These are phyloP conservation scores for Aureobasidium sp. DNA, from an alignment of 2,329 filamentous ascomycete species.

Conservation along the genomic window DNA sequence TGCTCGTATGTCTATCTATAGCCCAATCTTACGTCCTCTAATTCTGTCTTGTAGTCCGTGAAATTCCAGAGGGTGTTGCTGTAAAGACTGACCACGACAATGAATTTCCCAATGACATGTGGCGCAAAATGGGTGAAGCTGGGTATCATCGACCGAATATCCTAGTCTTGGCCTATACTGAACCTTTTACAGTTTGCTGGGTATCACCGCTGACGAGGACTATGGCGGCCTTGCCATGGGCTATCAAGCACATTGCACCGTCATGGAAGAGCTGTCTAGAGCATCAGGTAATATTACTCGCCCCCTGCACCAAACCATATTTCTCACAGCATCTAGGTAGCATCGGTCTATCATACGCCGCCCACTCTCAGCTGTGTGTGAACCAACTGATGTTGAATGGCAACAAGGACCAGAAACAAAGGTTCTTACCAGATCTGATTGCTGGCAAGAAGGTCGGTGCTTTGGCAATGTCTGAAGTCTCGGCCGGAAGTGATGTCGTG, in stretches of 20 bases:
- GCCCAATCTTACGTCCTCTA: neutral
- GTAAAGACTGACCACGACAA: conserved; percentile 76
- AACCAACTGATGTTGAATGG: conserved; percentile 95
- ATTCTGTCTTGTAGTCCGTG: conserved; percentile 47
- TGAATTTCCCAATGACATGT: conserved; percentile 83
- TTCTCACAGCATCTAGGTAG: conserved; percentile 33
- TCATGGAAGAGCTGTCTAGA: conserved; percentile 89
- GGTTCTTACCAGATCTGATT: conserved; percentile 72
- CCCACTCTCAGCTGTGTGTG: conserved; percentile 90
- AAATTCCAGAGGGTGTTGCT: conserved; percentile 77
- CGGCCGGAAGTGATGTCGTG: conserved; percentile 85
- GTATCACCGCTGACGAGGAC: conserved; percentile 86
- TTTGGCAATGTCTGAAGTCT: conserved; percentile 90
- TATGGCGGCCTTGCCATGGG: conserved; percentile 86
- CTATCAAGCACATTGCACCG: conserved; percentile 91
- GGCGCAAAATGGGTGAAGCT: conserved; percentile 85
- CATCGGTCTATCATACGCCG: conserved; percentile 85
- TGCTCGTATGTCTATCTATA: conserved; percentile 39
- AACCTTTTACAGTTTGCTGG: conserved; percentile 56
- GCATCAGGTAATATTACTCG: conserved; percentile 53
- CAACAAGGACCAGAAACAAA: conserved; percentile 64
- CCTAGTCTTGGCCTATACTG: conserved; percentile 1
- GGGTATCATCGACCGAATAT: conserved; percentile 36
- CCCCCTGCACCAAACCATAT: neutral
- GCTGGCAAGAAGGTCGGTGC: conserved; percentile 75